phyloP scores from a whole-genome alignment of 106 monocot genomes.

The Platanthera guangdongensis region DNA sequence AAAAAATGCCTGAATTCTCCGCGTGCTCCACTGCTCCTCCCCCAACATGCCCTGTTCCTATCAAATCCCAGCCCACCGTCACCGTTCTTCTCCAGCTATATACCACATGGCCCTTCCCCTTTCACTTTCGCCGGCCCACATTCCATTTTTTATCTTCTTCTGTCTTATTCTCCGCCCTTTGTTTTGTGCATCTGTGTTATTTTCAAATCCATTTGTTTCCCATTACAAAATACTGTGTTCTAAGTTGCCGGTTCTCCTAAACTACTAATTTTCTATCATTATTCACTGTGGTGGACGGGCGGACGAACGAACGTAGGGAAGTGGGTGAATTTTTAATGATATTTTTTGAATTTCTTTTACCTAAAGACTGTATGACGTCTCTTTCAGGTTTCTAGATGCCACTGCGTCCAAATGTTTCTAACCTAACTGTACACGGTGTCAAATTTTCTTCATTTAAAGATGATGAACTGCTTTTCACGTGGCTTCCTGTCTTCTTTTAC shows the following conservation, averaged over 20 bases:
- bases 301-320: not conserved
- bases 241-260: not conserved
- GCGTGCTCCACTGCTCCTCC: too few species aligned
- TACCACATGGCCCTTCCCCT: not conserved
- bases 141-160: not conserved
- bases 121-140: not conserved
- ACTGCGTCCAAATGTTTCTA: not conserved
- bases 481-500: not conserved
- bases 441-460: not conserved
- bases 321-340: too few species aligned
- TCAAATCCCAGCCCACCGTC: not conserved
- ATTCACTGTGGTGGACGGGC: not conserved
- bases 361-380: not conserved
- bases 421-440: not conserved
- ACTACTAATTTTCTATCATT: not conserved
- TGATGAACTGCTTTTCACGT: not conserved
- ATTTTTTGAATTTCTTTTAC: not conserved
- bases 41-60: not conserved
- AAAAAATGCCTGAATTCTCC: too few species aligned
- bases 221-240: not conserved
- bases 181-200: too few species aligned
- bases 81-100: not conserved
- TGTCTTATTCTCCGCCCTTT: not conserved
- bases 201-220: not conserved
- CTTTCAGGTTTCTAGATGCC: not conserved